phyloP scores from a whole-genome alignment of 371 early-diverging fungal species.

The Mortierella sp. region DNA sequence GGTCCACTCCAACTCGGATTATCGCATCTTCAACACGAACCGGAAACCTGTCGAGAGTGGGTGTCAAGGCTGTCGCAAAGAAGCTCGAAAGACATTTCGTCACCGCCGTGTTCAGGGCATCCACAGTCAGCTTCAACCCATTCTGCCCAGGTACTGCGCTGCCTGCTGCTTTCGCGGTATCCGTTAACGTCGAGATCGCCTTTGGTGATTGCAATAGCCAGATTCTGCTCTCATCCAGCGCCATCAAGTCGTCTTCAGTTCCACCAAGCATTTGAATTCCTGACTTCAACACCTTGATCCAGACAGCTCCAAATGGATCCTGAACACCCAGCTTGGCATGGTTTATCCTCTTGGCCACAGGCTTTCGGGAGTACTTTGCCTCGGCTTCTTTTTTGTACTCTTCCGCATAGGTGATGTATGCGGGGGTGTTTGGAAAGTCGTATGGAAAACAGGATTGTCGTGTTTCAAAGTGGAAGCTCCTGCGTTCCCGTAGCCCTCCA shows the following conservation, averaged over 20 bases:
- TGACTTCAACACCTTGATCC: constrained; percentile 42
- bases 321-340: constrained; percentile 68
- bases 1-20: constrained; percentile 39
- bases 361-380: constrained; percentile 64
- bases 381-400: constrained; percentile 49
- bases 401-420: constrained; percentile 60
- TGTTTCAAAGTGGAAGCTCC: constrained; percentile 68
- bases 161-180: constrained; percentile 19
- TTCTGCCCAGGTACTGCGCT: constrained; percentile 3
- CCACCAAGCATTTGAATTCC: constrained; percentile 14
- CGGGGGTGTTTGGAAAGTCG: constrained; percentile 66
- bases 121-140: constrained; percentile 18
- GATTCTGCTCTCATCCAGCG: constrained; percentile 13
- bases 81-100: constrained; percentile 18
- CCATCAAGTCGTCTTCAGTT: not conserved
- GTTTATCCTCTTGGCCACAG: constrained; percentile 79
- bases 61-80: constrained; percentile 2
- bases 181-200: constrained; percentile 18
- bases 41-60: not conserved
- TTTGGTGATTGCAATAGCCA: constrained; percentile 33
- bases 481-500: constrained; percentile 70
- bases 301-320: constrained; percentile 74
- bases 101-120: constrained; percentile 20
- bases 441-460: constrained; percentile 67
- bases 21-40: constrained; percentile 34